These are phyloP conservation scores for Zygosaccharomyces siamensis DNA, from an alignment of 805 yeast genomes.

Conservation along the genomic window DNA sequence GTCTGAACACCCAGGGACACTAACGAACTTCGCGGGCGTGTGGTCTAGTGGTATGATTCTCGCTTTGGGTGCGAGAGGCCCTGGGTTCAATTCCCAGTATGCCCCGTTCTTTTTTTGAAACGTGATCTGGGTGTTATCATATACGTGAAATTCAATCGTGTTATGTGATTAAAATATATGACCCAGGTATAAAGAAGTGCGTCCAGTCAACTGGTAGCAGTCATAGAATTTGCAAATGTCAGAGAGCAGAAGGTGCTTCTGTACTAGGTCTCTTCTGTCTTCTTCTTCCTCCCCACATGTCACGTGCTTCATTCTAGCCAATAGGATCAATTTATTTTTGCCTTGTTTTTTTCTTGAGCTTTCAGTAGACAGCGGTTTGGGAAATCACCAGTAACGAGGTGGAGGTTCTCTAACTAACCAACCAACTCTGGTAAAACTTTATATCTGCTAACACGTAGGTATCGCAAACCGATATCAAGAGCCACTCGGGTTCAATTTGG, in stretches of 20 bases:
- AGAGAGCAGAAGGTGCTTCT: too few relatives aligned
- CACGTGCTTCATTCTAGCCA: neutral
- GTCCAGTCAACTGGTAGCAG: too few relatives aligned
- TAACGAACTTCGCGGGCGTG: neutral
- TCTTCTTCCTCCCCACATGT: neutral
- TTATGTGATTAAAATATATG: too few relatives aligned
- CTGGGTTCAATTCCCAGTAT: constrained; percentile 2
- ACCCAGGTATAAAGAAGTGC: too few relatives aligned
- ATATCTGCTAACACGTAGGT: neutral
- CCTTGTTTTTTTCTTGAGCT: neutral
- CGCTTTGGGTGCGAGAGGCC: constrained; percentile 4
- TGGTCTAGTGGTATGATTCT: constrained; percentile 1
- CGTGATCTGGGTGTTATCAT: too few relatives aligned
- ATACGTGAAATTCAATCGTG: too few relatives aligned
- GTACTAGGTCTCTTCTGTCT: too few relatives aligned
- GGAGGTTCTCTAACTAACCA: neutral
- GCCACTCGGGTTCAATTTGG: neutral
- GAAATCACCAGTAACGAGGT: neutral
- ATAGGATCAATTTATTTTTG: neutral
- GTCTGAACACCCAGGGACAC: too few relatives aligned
- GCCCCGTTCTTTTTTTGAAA: neutral
- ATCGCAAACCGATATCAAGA: too few relatives aligned
- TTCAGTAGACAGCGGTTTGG: neutral
- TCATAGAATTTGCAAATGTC: too few relatives aligned
- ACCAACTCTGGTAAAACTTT: neutral